Percentiles rank a stretch among this genome's conserved stretches.
These are phyloP conservation scores for Periconia macrospinosa DNA, from an alignment of 2,329 filamentous ascomycete species.

Conservation along the genomic window DNA sequence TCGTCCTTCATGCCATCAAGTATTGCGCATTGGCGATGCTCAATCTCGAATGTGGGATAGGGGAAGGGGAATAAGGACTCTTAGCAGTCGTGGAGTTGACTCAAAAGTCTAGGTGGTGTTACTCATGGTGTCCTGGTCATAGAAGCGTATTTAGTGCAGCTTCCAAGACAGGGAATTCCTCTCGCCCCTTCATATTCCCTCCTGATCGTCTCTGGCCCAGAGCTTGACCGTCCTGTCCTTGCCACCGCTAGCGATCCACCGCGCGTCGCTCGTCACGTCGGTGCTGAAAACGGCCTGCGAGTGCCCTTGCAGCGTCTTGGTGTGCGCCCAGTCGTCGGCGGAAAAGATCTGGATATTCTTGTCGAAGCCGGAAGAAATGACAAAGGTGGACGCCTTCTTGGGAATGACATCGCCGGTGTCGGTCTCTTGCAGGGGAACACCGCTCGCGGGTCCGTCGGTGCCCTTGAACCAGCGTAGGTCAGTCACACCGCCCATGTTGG, in stretches of 20 bases:
- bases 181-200: conserved; percentile 35
- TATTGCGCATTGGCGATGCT: too few relatives aligned
- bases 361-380: conserved; percentile 90
- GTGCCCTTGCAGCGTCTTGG: conserved; percentile 86
- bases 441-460: conserved; percentile 70
- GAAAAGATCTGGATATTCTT: conserved; percentile 95
- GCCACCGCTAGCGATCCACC: conserved; percentile 92
- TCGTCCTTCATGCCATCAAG: too few relatives aligned
- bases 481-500: conserved; percentile 87
- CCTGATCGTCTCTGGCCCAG: conserved; percentile 74
- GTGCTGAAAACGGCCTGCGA: conserved; percentile 89
- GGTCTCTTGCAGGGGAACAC: conserved; percentile 61
- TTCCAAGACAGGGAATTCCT: background rate
- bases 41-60: too few relatives aligned
- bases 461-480: conserved; percentile 95
- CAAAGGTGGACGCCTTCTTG: conserved; percentile 87
- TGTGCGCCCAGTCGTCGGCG: conserved; percentile 90
- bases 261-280: conserved; percentile 82
- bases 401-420: conserved; percentile 67
- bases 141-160: background rate
- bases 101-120: background rate
- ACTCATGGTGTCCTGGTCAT: background rate
- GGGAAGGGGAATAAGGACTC: too few relatives aligned
- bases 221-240: conserved; percentile 95
- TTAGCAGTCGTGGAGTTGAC: background rate